Percentiles rank a stretch among this genome's conserved stretches.
Evolutionary conservation across 2,329 filamentous ascomycete species (phyloP).

Genomic region (Aspergillus amoenus): DNA sequence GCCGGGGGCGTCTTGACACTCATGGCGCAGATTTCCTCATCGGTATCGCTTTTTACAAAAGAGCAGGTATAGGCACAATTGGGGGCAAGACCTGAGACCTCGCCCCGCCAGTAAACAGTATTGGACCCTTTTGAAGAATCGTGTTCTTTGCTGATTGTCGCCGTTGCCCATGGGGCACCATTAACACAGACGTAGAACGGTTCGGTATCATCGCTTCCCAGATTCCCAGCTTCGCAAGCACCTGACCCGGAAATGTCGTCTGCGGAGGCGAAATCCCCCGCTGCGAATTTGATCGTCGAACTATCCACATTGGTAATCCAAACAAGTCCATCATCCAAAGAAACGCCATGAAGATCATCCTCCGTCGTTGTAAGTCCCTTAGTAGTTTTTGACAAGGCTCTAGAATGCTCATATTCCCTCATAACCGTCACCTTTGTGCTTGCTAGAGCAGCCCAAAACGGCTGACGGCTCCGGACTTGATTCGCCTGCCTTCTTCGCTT

Average conservation of each 20-base stretch:
- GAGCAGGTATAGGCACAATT: slow-evolving; percentile 65
- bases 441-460: slow-evolving; percentile 89
- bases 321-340: slow-evolving; percentile 44
- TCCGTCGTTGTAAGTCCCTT: slow-evolving; percentile 42
- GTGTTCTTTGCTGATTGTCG: slow-evolving; percentile 51
- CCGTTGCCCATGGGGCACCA: slow-evolving; percentile 64
- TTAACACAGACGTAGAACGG: slow-evolving; percentile 67
- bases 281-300: slow-evolving; percentile 49
- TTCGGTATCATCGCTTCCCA: slow-evolving; percentile 43
- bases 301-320: slow-evolving; percentile 49
- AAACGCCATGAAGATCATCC: slow-evolving; percentile 42
- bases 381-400: slow-evolving; percentile 42
- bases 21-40: slow-evolving; percentile 58
- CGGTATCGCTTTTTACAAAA: slow-evolving; percentile 57
- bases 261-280: slow-evolving; percentile 38
- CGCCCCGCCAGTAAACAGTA: slow-evolving; percentile 56
- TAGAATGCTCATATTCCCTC: slow-evolving; percentile 83
- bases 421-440: slow-evolving; percentile 96
- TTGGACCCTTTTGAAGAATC: slow-evolving; percentile 46
- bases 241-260: slow-evolving; percentile 34
- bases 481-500: slow-evolving; percentile 89
- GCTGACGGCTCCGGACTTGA: slow-evolving; percentile 85
- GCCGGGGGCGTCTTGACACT: slow-evolving; percentile 63
- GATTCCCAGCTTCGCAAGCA: slow-evolving; percentile 27
- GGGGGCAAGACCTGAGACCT: slow-evolving; percentile 64